These are phyloP conservation scores for Penicillium robsamsonii DNA, from an alignment of 495 filamentous ascomycete genomes.

Conservation along the genomic window DNA sequence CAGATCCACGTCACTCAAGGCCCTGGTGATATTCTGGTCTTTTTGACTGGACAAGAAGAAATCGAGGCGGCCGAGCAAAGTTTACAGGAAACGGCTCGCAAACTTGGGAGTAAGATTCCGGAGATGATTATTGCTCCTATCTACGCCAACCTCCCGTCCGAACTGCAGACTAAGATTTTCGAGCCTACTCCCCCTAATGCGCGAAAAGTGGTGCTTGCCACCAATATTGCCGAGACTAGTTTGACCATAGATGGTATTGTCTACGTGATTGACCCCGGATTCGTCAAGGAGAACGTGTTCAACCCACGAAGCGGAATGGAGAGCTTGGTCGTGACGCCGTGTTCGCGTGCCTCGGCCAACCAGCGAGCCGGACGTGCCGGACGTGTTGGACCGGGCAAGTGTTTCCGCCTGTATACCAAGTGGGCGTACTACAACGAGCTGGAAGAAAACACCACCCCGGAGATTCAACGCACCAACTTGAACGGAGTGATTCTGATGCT, in stretches of 20 bases:
- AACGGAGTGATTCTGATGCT: slow-evolving; percentile 80
- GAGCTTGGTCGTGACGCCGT: slow-evolving; percentile 83
- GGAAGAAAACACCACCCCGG: slow-evolving; percentile 87
- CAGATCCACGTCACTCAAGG: slow-evolving; percentile 92
- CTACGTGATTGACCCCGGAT: slow-evolving; percentile 88
- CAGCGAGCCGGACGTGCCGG: slow-evolving; percentile 91
- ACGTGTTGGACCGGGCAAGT: slow-evolving; percentile 89
- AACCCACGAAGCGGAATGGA: slow-evolving; percentile 92
- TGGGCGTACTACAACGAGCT: slow-evolving; percentile 94
- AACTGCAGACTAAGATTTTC: slow-evolving; percentile 84
- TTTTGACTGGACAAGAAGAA: slow-evolving; percentile 87
- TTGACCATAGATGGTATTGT: slow-evolving; percentile 89
- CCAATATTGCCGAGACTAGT: slow-evolving; percentile 88
- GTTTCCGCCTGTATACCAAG: slow-evolving; percentile 92
- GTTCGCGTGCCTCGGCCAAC: slow-evolving; percentile 90
- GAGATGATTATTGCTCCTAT: slow-evolving; percentile 87
- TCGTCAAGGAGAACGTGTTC: slow-evolving; percentile 94
- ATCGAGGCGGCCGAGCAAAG: slow-evolving; percentile 83
- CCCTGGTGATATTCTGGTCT: slow-evolving; percentile 85
- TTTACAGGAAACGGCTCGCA: slow-evolving; percentile 74
- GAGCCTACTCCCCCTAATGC: slow-evolving; percentile 79
- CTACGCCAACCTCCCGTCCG: slow-evolving; percentile 84
- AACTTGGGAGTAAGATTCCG: slow-evolving; percentile 76
- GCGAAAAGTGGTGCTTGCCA: slow-evolving; percentile 83
- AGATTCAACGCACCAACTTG: slow-evolving; percentile 90